A percentile compares a stretch with the other conserved stretches of the same genome.
These are phyloP conservation scores for Umbelopsis ramanniana DNA, from an alignment of 192 early-diverging fungal genomes.

Conservation along the genomic window DNA sequence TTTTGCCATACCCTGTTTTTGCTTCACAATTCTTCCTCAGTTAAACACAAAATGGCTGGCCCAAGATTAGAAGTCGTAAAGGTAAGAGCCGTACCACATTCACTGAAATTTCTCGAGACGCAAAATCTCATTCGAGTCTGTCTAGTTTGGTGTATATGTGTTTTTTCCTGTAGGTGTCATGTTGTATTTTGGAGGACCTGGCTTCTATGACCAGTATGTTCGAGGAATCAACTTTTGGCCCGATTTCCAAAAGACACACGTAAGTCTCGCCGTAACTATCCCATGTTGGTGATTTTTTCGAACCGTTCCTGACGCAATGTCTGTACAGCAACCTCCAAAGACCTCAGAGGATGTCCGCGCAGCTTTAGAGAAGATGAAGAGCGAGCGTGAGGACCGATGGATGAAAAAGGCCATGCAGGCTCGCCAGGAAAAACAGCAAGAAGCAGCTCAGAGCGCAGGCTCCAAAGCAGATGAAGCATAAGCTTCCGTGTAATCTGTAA, in stretches of 20 bases:
- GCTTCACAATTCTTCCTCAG: neutral
- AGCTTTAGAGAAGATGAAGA: slow-evolving; percentile 45
- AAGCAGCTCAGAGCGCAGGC: neutral
- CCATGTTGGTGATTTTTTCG: neutral
- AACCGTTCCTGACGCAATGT: neutral
- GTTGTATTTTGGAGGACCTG: slow-evolving; percentile 55
- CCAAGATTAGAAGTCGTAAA: slow-evolving; percentile 49
- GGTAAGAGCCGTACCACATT: slow-evolving; percentile 18
- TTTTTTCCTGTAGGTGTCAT: slow-evolving; percentile 55
- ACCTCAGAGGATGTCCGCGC: slow-evolving; percentile 39
- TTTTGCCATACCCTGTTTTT: neutral
- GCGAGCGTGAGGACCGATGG: slow-evolving; percentile 44
- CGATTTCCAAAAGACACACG: slow-evolving; percentile 37
- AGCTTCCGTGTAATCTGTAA: neutral
- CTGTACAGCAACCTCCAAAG: slow-evolving; percentile 43
- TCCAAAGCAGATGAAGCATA: slow-evolving; percentile 1
- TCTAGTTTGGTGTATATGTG: slow-evolving; percentile 54
- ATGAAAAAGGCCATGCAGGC: slow-evolving; percentile 29
- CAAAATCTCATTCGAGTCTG: slow-evolving; percentile 5
- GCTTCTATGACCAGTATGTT: slow-evolving; percentile 53
- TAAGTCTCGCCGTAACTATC: slow-evolving; percentile 6
- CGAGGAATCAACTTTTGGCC: slow-evolving; percentile 50
- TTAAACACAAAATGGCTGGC: slow-evolving; percentile 41
- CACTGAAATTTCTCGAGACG: neutral
- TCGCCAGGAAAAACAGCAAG: slow-evolving; percentile 22